Percentiles rank a stretch among this genome's conserved stretches.
Evolutionary conservation across 2,329 filamentous ascomycete genomes (phyloP).

Genomic region (Neospermospora avenae): DNA sequence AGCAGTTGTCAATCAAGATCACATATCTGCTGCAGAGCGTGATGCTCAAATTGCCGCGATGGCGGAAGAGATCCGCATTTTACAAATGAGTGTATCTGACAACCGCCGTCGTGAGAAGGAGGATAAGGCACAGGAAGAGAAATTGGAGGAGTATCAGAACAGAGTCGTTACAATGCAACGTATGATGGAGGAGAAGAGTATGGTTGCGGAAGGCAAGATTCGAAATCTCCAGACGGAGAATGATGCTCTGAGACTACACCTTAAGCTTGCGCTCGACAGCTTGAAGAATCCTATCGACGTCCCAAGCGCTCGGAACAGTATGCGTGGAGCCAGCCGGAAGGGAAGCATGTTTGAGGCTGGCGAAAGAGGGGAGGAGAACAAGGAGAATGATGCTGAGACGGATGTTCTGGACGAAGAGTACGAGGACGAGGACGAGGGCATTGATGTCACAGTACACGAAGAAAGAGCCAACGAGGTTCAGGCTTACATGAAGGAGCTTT

Average conservation of each 20-base stretch:
- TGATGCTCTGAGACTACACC: constrained; percentile 80
- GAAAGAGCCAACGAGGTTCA: constrained; percentile 65
- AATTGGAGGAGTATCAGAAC: constrained; percentile 90
- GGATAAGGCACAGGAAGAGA: constrained; percentile 66
- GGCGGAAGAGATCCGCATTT: constrained; percentile 85
- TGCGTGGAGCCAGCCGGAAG: constrained; percentile 19
- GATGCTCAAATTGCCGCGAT: constrained; percentile 93
- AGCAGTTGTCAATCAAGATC: constrained; percentile 93
- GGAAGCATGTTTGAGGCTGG: constrained; percentile 16
- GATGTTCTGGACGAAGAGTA: constrained; percentile 36
- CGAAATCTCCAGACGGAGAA: constrained; percentile 86
- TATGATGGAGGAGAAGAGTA: constrained; percentile 89
- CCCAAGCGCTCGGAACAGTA: constrained; percentile 35
- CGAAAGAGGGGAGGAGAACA: constrained; percentile 27
- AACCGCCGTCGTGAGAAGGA: constrained; percentile 69
- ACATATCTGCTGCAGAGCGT: constrained; percentile 85
- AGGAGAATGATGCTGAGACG: constrained; percentile 33
- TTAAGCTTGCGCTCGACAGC: constrained; percentile 81
- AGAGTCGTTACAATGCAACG: constrained; percentile 88
- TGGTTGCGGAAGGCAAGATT: constrained; percentile 92
- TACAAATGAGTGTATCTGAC: constrained; percentile 74
- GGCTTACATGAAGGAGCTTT: constrained; percentile 77
- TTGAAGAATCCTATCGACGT: constrained; percentile 83
- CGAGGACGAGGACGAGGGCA: constrained; percentile 59
- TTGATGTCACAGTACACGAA: constrained; percentile 48